Conservation (phyloP, 148 eudicot genomes). For the Polygonum aviculare region DNA sequence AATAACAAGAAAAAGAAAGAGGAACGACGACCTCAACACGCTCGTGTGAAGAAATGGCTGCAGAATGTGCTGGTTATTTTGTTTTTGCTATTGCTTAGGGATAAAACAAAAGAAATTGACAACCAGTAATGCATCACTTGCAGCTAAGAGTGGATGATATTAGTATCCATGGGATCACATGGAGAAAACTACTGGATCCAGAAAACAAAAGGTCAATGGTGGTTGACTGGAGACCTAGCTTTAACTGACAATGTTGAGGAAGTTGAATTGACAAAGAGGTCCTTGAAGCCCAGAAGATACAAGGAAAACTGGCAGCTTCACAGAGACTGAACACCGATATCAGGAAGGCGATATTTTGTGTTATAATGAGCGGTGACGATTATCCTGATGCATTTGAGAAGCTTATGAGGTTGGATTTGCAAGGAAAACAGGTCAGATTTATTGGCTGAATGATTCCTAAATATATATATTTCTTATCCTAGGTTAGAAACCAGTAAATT, state of each 20-base stretch:
- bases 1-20: conserved; percentile 84
- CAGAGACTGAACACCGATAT: conserved; percentile 92
- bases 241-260: conserved; percentile 36
- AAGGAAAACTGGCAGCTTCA: conserved; percentile 71
- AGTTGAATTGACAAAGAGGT: conserved; percentile 70
- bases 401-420: conserved; percentile 72
- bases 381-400: conserved; percentile 90
- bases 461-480: too few relatives aligned
- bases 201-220: conserved; percentile 93
- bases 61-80: conserved; percentile 44
- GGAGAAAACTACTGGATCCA: conserved; percentile 87
- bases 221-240: conserved; percentile 62
- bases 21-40: conserved; percentile 51
- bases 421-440: conserved; percentile 74
- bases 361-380: conserved; percentile 94
- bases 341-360: conserved; percentile 87
- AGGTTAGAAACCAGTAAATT: neutral
- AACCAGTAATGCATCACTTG: neutral
- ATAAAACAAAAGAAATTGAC: neutral
- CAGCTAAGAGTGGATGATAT: conserved; percentile 74
- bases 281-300: conserved; percentile 75
- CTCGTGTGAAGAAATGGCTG: conserved; percentile 89
- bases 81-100: neutral
- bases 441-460: too few relatives aligned
- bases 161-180: conserved; percentile 55